These are phyloP conservation scores for Suillus ampliporus DNA, from an alignment of 768 basidiomycete genomes.

Conservation along the genomic window DNA sequence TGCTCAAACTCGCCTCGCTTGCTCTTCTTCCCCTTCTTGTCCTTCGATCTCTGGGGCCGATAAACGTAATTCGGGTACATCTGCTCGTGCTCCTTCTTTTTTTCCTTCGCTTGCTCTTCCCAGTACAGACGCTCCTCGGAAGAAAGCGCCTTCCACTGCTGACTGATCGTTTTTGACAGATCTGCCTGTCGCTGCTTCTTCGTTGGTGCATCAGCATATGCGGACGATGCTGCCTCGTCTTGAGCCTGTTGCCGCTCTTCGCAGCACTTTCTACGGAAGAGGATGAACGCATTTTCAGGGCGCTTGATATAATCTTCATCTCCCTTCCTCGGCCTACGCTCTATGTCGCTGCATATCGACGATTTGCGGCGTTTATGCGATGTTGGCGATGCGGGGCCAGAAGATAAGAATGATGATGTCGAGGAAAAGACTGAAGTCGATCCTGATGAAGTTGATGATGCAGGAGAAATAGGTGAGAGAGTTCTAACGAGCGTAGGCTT, in stretches of 20 bases:
- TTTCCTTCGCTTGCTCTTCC: slow-evolving; percentile 79
- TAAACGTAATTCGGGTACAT: slow-evolving; percentile 82
- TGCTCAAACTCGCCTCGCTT: slow-evolving; percentile 39
- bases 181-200: slow-evolving; percentile 83
- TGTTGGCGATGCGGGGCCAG: slow-evolving; percentile 39
- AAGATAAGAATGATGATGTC: slow-evolving; percentile 40
- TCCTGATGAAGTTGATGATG: slow-evolving; percentile 38
- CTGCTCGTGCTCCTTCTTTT: slow-evolving; percentile 79
- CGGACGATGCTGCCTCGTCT: slow-evolving; percentile 48
- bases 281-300: slow-evolving; percentile 85
- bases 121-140: slow-evolving; percentile 72
- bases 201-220: slow-evolving; percentile 39
- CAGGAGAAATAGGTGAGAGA: slow-evolving; percentile 46
- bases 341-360: slow-evolving; percentile 50
- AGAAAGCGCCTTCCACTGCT: slow-evolving; percentile 76
- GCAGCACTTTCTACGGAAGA: slow-evolving; percentile 81
- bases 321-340: slow-evolving; percentile 63
- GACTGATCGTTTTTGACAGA: slow-evolving; percentile 81
- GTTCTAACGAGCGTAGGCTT: slow-evolving; percentile 44
- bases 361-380: slow-evolving; percentile 59
- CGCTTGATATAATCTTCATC: slow-evolving; percentile 86
- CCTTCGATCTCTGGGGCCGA: slow-evolving; percentile 64
- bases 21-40: slow-evolving; percentile 53
- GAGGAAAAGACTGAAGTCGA: slow-evolving; percentile 48
- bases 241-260: slow-evolving; percentile 67